A percentile compares a stretch with the other conserved stretches of the same genome.
Conservation (phyloP, 768 basidiomycete genomes). For the Leccinum truebloodii region DNA sequence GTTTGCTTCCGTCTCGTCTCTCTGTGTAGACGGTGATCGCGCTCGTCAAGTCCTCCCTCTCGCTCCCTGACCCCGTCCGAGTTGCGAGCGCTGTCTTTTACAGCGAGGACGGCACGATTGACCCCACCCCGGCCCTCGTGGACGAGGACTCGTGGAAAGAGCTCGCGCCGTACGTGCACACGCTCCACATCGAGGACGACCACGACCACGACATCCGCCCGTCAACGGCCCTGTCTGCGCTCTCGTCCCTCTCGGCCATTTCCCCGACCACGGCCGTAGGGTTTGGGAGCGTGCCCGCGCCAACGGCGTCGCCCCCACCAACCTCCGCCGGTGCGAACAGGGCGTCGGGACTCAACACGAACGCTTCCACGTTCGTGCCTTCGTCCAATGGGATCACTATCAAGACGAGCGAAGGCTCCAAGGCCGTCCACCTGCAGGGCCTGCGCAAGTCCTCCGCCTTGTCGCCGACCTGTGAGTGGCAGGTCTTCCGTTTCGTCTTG, state of each 20-base stretch:
- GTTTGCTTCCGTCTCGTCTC: background rate
- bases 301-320: background rate
- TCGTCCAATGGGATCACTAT: slow-evolving; percentile 17
- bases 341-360: slow-evolving; percentile 20
- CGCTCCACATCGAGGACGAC: slow-evolving; percentile 33
- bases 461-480: slow-evolving; percentile 27
- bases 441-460: slow-evolving; percentile 19
- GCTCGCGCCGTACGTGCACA: slow-evolving; percentile 33
- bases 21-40: slow-evolving; percentile 25
- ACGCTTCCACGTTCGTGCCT: slow-evolving; percentile 29
- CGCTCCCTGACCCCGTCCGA: slow-evolving; percentile 21
- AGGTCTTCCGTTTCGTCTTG: background rate
- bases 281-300: background rate
- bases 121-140: slow-evolving; percentile 22
- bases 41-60: slow-evolving; percentile 26
- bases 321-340: background rate
- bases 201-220: slow-evolving; percentile 15
- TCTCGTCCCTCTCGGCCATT: slow-evolving; percentile 13
- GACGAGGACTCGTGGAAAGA: slow-evolving; percentile 37
- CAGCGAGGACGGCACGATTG: slow-evolving; percentile 32
- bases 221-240: slow-evolving; percentile 11
- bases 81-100: slow-evolving; percentile 29
- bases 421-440: slow-evolving; percentile 10
- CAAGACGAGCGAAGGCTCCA: slow-evolving; percentile 24
- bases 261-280: background rate